phyloP scores from a whole-genome alignment of 148 eudicot genomes.

The Heliamphora exappendiculata region DNA sequence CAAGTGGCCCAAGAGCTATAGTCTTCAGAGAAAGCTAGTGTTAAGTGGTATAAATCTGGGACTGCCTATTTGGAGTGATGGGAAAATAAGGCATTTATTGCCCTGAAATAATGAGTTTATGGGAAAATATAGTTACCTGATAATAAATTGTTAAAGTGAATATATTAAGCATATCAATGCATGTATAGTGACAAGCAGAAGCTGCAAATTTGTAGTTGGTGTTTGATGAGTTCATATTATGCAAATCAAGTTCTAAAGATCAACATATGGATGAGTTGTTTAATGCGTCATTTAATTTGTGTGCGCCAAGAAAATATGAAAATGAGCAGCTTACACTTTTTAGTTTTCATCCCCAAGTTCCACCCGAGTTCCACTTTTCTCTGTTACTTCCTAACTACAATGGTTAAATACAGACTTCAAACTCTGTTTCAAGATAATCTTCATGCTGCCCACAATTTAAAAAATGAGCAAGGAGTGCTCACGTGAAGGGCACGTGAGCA shows the following conservation, averaged over 20 bases:
- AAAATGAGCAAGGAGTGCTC: too few species aligned
- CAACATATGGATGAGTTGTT: not conserved
- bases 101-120: not conserved
- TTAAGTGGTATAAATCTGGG: not conserved
- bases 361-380: too few species aligned
- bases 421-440: too few species aligned
- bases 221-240: not conserved
- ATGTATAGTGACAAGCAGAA: not conserved
- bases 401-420: too few species aligned
- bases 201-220: not conserved
- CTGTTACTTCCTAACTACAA: too few species aligned
- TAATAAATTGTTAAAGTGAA: not conserved
- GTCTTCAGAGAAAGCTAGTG: not conserved
- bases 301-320: too few species aligned
- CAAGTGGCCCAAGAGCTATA: too few species aligned
- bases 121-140: too few species aligned
- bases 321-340: too few species aligned
- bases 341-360: too few species aligned
- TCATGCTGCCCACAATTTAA: too few species aligned
- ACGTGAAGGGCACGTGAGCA: too few species aligned
- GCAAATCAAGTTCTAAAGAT: not conserved
- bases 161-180: not conserved
- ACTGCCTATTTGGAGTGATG: not conserved
- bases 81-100: not conserved
- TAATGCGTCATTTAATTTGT: not conserved